These are phyloP conservation scores for Euphorbia celastroides DNA, from an alignment of 441 rosid species.

Conservation along the genomic window DNA sequence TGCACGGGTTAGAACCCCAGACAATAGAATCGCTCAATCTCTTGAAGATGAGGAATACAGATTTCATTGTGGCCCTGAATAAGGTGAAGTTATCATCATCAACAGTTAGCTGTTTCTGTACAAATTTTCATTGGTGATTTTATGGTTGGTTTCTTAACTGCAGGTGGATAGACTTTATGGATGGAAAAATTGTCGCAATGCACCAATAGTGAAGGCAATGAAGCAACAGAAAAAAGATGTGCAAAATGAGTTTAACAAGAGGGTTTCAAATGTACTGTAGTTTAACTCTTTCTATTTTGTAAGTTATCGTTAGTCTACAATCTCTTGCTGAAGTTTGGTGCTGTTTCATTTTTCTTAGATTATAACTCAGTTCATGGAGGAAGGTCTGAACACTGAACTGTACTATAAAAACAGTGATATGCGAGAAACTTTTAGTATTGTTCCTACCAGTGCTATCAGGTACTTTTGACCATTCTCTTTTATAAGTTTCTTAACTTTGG, in stretches of 20 bases:
- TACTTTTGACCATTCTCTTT: conserved; percentile 22
- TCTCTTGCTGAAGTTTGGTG: conserved; percentile 18
- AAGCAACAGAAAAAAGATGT: conserved; percentile 80
- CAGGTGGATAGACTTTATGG: conserved; percentile 96
- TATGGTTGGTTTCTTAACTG: conserved; percentile 14
- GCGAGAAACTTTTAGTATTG: conserved; percentile 82
- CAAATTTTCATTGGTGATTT: not conserved
- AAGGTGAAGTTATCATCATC: conserved; percentile 42
- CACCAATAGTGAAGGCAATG: conserved; percentile 70
- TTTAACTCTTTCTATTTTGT: conserved; percentile 10
- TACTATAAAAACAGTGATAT: conserved; percentile 84
- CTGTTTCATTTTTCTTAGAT: conserved; percentile 36
- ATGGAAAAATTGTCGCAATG: conserved; percentile 75
- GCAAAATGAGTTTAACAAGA: conserved; percentile 64
- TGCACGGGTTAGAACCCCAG: conserved; percentile 95
- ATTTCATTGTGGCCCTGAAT: conserved; percentile 88
- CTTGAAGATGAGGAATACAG: conserved; percentile 79
- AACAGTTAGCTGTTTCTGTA: not conserved
- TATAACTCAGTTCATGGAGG: conserved; percentile 78
- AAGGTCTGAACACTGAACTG: conserved; percentile 89
- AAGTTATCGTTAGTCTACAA: conserved; percentile 1
- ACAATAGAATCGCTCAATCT: conserved; percentile 94
- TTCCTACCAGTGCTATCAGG: conserved; percentile 96
- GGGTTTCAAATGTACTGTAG: conserved; percentile 47
- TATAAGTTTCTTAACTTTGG: not conserved